Evolutionary conservation across 306 rosid genomes (phyloP), one percentile per base, ranked within the genome.

Genomic region (Dalbergia cultrata): DNA sequence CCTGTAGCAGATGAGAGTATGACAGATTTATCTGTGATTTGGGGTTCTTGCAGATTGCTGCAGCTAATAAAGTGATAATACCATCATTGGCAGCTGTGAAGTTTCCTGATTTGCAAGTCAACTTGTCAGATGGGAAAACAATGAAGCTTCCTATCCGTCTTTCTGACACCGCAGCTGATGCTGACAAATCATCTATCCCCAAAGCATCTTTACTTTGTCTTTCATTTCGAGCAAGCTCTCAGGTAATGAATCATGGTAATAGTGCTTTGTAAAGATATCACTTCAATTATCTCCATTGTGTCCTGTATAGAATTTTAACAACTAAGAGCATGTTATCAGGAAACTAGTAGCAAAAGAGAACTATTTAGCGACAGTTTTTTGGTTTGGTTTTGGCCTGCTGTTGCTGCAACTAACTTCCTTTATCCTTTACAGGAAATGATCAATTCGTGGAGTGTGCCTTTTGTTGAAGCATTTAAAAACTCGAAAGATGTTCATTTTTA

Each of bases 201-300:
- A 88, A 77, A 80, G 97, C 94, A 53, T 78, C 97, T 71, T 85
- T 95, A 74, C 34, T 91, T 17, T 90, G 98, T 74, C 93, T 95
- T 82, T 81, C 91, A 67, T 95, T 95, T 86, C 95, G 98, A 72
- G 94, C 94, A 80, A 91, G 58, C 90, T 88, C 97, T 37, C 89
- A 87, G 98, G 98, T 92, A 78, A 64, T 8, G 50, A 62, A 45
- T 63, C 80, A 14, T 13, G 45, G 65, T 60, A 59, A 13, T 64
- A 53, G 12, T 63, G 45, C 78, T 63, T 85, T 58, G 52, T 76
- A 39, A 82, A 61, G 35, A 72, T 49, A 10, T 58, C 39, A 47
- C 60, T 72, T 77, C 21, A 67, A 11, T 67, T 10, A 70, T 74
- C 37, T 37, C 60, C 21, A 54, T 17, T n/a, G 19, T 69, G 58